A percentile compares a stretch with the other conserved stretches of the same genome.
Evolutionary conservation across 495 filamentous ascomycete species (phyloP).

Genomic region (Neohortaea acidophila): DNA sequence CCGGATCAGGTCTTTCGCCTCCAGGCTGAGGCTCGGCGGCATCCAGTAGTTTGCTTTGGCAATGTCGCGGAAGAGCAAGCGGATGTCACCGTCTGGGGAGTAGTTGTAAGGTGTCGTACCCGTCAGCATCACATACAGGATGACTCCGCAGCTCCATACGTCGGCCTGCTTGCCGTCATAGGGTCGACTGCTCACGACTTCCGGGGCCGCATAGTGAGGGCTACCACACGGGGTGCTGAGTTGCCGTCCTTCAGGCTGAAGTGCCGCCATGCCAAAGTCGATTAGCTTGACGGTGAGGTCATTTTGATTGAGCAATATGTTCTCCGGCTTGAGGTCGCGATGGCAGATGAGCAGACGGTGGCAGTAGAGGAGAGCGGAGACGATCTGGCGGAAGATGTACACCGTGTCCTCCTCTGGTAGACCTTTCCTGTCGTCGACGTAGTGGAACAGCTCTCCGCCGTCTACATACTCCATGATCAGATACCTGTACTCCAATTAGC

Average conservation of each 20-base stretch:
- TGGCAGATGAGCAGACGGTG: slow-evolving; percentile 91
- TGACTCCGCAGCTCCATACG: slow-evolving; percentile 89
- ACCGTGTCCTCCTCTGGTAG: slow-evolving; percentile 67
- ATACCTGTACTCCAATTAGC: slow-evolving; percentile 42
- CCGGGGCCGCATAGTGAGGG: slow-evolving; percentile 88
- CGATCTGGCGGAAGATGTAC: slow-evolving; percentile 78
- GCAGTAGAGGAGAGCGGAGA: slow-evolving; percentile 80
- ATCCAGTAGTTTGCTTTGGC: slow-evolving; percentile 57
- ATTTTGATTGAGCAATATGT: slow-evolving; percentile 65
- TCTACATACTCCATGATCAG: slow-evolving; percentile 93
- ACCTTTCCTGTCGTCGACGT: slow-evolving; percentile 50
- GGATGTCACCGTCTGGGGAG: slow-evolving; percentile 38
- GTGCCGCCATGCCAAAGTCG: slow-evolving; percentile 93
- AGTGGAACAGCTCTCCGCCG: slow-evolving; percentile 77
- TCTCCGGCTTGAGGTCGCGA: slow-evolving; percentile 92
- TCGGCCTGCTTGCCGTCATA: slow-evolving; percentile 80
- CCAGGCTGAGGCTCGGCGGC: slow-evolving; percentile 46
- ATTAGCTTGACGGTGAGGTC: slow-evolving; percentile 67
- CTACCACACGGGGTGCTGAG: slow-evolving; percentile 86
- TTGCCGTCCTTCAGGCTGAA: slow-evolving; percentile 63
- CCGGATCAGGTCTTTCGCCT: slow-evolving; percentile 65
- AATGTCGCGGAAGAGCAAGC: slow-evolving; percentile 52
- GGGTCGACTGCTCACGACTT: slow-evolving; percentile 52
- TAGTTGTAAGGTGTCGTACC: slow-evolving; percentile 61
- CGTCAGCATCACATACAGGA: slow-evolving; percentile 68